Conservation (phyloP, 225 moss, liverwort and hornwort species). For the Marchantia polymorpha region DNA sequence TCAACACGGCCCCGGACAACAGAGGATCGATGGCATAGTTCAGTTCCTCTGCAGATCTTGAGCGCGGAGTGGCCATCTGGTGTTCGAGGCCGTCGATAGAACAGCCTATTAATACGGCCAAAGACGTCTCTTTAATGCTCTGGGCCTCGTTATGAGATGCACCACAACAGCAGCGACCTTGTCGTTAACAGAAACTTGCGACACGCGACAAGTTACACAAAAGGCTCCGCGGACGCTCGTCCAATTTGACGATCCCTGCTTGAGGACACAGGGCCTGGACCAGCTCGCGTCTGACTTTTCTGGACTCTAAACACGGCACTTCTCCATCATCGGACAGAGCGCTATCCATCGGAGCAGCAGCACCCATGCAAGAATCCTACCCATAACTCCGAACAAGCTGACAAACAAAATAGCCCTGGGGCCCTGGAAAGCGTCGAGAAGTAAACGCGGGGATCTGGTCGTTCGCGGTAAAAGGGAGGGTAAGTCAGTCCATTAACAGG, state of each 20-base stretch:
- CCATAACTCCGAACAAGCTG: background rate
- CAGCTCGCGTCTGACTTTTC: background rate
- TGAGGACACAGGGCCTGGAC: background rate
- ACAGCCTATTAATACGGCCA: too few relatives aligned
- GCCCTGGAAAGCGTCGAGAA: background rate
- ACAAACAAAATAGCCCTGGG: background rate
- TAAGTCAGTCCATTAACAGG: too few relatives aligned
- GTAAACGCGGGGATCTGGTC: too few relatives aligned
- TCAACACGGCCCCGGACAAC: background rate
- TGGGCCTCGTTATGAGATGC: background rate
- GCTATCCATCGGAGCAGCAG: background rate
- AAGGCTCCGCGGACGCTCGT: too few relatives aligned
- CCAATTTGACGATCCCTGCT: too few relatives aligned
- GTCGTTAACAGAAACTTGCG: too few relatives aligned
- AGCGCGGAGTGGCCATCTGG: background rate
- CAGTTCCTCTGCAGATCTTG: too few relatives aligned
- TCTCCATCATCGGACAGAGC: background rate
- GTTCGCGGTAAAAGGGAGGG: too few relatives aligned
- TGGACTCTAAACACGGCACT: background rate
- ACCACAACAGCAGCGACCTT: background rate
- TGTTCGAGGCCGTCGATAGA: background rate
- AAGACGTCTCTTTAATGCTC: background rate
- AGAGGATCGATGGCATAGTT: too few relatives aligned
- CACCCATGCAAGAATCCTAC: background rate
- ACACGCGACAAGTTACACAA: too few relatives aligned